Evolutionary conservation across 768 basidiomycete species (phyloP).

Genomic region (Strobilomyces dryophilus): DNA sequence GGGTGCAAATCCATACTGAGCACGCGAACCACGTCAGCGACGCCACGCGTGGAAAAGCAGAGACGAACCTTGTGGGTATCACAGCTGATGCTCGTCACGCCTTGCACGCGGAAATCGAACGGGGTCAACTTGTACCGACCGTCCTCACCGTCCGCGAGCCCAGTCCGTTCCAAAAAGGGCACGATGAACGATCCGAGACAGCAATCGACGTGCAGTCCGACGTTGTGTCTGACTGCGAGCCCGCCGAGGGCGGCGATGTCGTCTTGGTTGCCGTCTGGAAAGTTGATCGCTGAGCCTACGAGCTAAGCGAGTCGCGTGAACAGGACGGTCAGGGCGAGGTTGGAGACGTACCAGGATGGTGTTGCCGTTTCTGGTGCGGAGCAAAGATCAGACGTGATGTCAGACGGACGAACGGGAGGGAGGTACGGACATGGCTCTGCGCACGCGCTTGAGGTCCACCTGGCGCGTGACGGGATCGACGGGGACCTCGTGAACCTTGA

Average conservation of each 20-base stretch:
- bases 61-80: conserved; percentile 83
- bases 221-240: conserved; percentile 67
- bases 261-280: background rate
- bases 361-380: conserved; percentile 64
- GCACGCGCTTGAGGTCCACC: conserved; percentile 72
- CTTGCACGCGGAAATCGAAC: conserved; percentile 88
- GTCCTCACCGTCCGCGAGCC: conserved; percentile 35
- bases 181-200: conserved; percentile 35
- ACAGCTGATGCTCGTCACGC: conserved; percentile 93
- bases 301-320: no score
- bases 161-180: no score
- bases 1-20: conserved; percentile 87
- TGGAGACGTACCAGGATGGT: conserved; percentile 46
- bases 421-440: conserved; percentile 81
- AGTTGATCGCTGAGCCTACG: no score
- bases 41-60: background rate
- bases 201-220: conserved; percentile 93
- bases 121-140: conserved; percentile 54
- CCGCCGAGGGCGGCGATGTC: conserved; percentile 69
- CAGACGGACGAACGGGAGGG: no score
- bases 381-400: no score
- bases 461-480: conserved; percentile 74
- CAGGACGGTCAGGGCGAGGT: no score
- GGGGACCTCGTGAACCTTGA: conserved; percentile 32
- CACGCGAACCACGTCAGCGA: conserved; percentile 4